These are phyloP conservation scores for Wickerhamiella alocasiicola DNA, from an alignment of 805 yeast genomes.

Conservation along the genomic window DNA sequence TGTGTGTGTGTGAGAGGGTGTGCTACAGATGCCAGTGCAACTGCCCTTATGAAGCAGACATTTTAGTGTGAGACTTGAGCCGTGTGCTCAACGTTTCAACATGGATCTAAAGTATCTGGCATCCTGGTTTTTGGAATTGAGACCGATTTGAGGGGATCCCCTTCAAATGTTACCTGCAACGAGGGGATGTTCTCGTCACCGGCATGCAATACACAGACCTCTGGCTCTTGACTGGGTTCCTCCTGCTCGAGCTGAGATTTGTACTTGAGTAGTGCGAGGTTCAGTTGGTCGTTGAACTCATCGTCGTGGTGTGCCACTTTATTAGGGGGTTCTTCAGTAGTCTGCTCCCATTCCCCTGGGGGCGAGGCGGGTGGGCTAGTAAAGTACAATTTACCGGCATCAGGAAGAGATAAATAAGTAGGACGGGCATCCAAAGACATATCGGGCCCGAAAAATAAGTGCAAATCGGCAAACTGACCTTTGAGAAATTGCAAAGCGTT, in stretches of 20 bases:
- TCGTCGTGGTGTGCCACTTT: conserved; percentile 15
- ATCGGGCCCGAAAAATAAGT: conserved; percentile 6
- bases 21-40: no score
- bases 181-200: conserved; percentile 3
- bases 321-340: conserved; percentile 21
- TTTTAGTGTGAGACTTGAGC: no score
- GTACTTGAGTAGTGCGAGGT: conserved; percentile 13
- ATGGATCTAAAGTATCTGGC: no score
- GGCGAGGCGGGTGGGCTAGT: conserved; percentile 23
- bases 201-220: conserved; percentile 8
- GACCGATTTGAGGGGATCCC: background rate
- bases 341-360: conserved; percentile 19
- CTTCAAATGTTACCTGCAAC: conserved; percentile 3
- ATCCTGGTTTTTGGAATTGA: background rate
- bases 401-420: conserved; percentile 17
- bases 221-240: background rate
- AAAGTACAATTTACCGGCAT: conserved; percentile 18
- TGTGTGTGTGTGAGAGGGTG: no score
- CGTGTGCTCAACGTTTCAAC: no score
- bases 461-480: background rate
- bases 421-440: conserved; percentile 8
- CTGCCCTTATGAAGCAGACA: no score
- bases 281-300: conserved; percentile 17
- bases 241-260: conserved; percentile 1
- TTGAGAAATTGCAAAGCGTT: conserved; percentile 1